These are phyloP conservation scores for Tirmania nivea DNA, from an alignment of 495 filamentous ascomycete species.

Conservation along the genomic window DNA sequence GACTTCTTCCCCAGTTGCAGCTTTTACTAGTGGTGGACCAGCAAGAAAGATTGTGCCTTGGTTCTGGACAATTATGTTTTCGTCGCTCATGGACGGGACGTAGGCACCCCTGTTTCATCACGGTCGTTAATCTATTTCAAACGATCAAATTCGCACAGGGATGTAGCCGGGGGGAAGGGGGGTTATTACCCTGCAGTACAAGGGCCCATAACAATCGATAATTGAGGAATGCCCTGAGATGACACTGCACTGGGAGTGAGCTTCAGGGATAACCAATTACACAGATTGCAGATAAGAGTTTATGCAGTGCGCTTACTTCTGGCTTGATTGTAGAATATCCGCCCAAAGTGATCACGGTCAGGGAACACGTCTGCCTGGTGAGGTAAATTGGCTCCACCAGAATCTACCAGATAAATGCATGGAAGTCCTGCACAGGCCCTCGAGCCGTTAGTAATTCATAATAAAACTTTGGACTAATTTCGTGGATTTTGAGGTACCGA, in stretches of 20 bases:
- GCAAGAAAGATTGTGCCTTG: slow-evolving; percentile 95
- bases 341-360: slow-evolving; percentile 82
- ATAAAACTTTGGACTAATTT: neutral
- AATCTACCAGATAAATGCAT: slow-evolving; percentile 93
- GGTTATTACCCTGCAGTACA: slow-evolving; percentile 15
- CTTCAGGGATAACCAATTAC: neutral
- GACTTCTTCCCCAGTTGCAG: slow-evolving; percentile 85
- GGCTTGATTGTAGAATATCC: slow-evolving; percentile 99
- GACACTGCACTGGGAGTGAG: slow-evolving; percentile 27
- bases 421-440: slow-evolving; percentile 28
- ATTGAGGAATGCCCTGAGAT: slow-evolving; percentile 67
- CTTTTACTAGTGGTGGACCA: slow-evolving; percentile 86
- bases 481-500: neutral
- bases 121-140: neutral
- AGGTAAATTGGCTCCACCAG: slow-evolving; percentile 85
- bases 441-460: neutral
- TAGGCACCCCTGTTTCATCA: slow-evolving; percentile 93
- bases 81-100: slow-evolving; percentile 91
- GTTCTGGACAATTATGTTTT: slow-evolving; percentile 85
- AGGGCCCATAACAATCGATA: slow-evolving; percentile 93
- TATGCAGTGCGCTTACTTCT: slow-evolving; percentile 32
- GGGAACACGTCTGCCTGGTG: slow-evolving; percentile 95
- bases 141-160: neutral
- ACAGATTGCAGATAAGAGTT: neutral
- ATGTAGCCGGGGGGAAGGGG: neutral